phyloP scores from a whole-genome alignment of 768 basidiomycete species.

The Naematelia encephala region DNA sequence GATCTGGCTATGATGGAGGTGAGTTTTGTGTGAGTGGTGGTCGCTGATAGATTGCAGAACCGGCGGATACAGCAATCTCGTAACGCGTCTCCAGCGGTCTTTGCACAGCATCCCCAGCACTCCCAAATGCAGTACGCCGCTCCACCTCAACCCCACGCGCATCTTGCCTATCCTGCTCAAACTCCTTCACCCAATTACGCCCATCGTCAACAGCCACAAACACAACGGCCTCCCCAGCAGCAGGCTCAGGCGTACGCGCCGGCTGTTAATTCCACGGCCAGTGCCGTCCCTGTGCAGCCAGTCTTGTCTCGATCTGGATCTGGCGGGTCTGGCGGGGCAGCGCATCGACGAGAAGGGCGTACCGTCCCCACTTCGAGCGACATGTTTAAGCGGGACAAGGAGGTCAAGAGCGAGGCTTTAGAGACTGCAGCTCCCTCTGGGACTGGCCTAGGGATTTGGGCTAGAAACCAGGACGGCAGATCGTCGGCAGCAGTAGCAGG shows the following conservation, averaged over 20 bases:
- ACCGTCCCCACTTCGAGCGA: slow-evolving; percentile 41
- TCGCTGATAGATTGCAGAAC: slow-evolving; percentile 6
- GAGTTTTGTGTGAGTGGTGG: slow-evolving; percentile 11
- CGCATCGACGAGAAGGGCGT: slow-evolving; percentile 29
- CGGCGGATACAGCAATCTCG: slow-evolving; percentile 24
- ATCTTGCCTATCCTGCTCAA: slow-evolving; percentile 10
- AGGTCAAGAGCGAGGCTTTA: background rate
- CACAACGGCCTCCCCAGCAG: slow-evolving; percentile 2
- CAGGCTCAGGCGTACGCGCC: slow-evolving; percentile 4
- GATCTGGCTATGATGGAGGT: slow-evolving; percentile 47
- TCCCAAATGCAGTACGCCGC: slow-evolving; percentile 5
- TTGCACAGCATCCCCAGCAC: slow-evolving; percentile 11
- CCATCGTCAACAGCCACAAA: slow-evolving; percentile 3
- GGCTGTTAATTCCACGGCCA: background rate
- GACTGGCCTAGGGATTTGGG: background rate
- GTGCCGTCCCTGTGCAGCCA: background rate
- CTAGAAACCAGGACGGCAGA: background rate
- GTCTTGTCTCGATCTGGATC: background rate
- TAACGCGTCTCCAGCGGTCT: slow-evolving; percentile 26
- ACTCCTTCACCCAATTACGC: background rate
- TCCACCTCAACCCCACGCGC: slow-evolving; percentile 6
- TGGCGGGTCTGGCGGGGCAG: background rate
- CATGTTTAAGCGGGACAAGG: slow-evolving; percentile 16
- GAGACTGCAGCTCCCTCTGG: background rate
- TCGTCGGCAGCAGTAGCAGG: background rate